These are phyloP conservation scores for Mortierella sp. DNA, from an alignment of 371 early-diverging fungal genomes.

Conservation along the genomic window DNA sequence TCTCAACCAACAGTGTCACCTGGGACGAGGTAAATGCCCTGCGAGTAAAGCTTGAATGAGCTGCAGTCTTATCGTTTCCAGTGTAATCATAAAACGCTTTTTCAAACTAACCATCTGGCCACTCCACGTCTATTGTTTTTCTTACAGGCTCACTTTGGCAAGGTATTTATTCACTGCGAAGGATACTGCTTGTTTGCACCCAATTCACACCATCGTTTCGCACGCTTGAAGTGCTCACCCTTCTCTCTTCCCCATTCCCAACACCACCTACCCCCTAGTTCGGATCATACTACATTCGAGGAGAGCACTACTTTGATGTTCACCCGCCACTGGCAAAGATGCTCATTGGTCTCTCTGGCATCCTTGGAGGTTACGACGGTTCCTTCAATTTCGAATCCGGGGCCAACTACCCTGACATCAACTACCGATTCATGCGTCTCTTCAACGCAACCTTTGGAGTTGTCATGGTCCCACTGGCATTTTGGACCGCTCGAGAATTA, in stretches of 20 bases:
- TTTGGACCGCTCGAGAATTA: slow-evolving; percentile 88
- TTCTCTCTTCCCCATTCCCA: not conserved
- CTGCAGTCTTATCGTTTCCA: no score
- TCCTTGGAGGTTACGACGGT: slow-evolving; percentile 91
- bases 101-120: not conserved
- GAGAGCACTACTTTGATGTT: slow-evolving; percentile 98
- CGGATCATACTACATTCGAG: slow-evolving; percentile 91
- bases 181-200: not conserved
- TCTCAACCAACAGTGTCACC: slow-evolving; percentile 78
- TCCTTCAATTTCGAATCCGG: slow-evolving; percentile 93
- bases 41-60: not conserved
- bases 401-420: slow-evolving; percentile 86
- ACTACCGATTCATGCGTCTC: slow-evolving; percentile 94
- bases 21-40: slow-evolving; percentile 75
- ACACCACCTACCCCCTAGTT: slow-evolving; percentile 67
- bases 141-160: slow-evolving; percentile 25
- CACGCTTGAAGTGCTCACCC: not conserved
- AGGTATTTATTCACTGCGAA: slow-evolving; percentile 2
- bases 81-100: not conserved
- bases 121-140: not conserved
- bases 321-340: slow-evolving; percentile 99
- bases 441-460: slow-evolving; percentile 94
- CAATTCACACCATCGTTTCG: no score
- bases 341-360: slow-evolving; percentile 94
- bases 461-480: slow-evolving; percentile 93